Evolutionary conservation across 2,329 filamentous ascomycete species (phyloP).

Genomic region (Aspergillus sergii): DNA sequence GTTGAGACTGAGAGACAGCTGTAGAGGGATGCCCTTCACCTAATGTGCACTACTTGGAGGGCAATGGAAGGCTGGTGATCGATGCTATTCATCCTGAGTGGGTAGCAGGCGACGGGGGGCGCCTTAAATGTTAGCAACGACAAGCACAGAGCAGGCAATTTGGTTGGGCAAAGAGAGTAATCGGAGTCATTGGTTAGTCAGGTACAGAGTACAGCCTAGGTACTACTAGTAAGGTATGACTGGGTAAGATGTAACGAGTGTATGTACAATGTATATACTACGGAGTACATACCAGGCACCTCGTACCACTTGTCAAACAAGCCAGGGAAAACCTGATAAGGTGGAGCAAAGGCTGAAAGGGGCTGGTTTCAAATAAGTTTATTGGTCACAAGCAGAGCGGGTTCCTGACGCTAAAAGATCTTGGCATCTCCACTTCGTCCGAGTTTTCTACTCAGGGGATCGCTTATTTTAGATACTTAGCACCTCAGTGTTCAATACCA

Average conservation of each 20-base stretch:
- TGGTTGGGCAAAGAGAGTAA: background rate
- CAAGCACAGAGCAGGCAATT: background rate
- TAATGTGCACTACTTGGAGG: background rate
- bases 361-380: background rate
- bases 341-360: slow-evolving; percentile 6
- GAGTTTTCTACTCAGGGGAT: slow-evolving; percentile 19
- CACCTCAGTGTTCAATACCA: background rate
- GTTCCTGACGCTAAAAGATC: slow-evolving; percentile 30
- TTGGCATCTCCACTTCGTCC: slow-evolving; percentile 5
- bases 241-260: background rate
- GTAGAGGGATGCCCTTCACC: background rate
- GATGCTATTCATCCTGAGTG: background rate
- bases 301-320: background rate
- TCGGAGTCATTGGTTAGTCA: background rate
- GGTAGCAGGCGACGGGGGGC: background rate
- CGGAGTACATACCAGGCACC: background rate
- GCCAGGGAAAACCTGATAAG: background rate
- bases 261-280: background rate
- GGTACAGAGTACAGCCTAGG: background rate
- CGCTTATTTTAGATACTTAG: background rate
- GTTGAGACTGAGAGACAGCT: background rate
- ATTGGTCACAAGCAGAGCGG: slow-evolving; percentile 23
- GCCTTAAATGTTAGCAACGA: background rate
- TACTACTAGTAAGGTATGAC: background rate
- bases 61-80: background rate